Conservation (phyloP, 1,284 basidiomycete species). For the Malassezia restricta region DNA sequence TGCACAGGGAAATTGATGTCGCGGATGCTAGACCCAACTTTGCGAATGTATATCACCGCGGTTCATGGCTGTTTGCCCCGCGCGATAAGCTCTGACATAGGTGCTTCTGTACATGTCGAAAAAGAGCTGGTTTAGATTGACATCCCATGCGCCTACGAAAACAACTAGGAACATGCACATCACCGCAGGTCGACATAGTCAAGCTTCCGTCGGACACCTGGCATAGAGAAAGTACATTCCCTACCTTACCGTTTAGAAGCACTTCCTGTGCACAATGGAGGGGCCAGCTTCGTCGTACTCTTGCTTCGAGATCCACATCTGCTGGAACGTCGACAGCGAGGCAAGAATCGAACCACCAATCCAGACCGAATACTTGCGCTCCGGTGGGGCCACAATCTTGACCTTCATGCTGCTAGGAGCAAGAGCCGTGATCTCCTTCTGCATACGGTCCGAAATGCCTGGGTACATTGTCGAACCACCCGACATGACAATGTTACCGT, state of each 20-base stretch:
- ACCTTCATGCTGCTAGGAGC: conserved; percentile 76
- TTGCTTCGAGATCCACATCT: conserved; percentile 79
- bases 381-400: conserved; percentile 47
- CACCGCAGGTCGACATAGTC: no score
- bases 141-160: no score
- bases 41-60: conserved; percentile 16
- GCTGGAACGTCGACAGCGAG: conserved; percentile 89
- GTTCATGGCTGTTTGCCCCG: conserved; percentile 8
- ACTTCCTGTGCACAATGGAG: conserved; percentile 44
- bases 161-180: no score
- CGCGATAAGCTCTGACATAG: background rate
- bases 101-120: background rate
- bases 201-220: no score
- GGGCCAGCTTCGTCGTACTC: conserved; percentile 46
- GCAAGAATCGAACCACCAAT: conserved; percentile 96
- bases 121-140: no score
- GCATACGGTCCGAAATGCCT: conserved; percentile 92
- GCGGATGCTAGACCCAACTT: conserved; percentile 13
- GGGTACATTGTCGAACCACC: conserved; percentile 97
- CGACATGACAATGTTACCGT: conserved; percentile 85
- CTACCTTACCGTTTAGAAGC: conserved; percentile 30
- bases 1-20: conserved; percentile 9
- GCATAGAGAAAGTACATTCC: no score
- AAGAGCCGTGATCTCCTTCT: conserved; percentile 84
- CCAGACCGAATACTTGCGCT: conserved; percentile 64